phyloP scores from a whole-genome alignment of 768 basidiomycete genomes.

The Russula griseocarnosa region DNA sequence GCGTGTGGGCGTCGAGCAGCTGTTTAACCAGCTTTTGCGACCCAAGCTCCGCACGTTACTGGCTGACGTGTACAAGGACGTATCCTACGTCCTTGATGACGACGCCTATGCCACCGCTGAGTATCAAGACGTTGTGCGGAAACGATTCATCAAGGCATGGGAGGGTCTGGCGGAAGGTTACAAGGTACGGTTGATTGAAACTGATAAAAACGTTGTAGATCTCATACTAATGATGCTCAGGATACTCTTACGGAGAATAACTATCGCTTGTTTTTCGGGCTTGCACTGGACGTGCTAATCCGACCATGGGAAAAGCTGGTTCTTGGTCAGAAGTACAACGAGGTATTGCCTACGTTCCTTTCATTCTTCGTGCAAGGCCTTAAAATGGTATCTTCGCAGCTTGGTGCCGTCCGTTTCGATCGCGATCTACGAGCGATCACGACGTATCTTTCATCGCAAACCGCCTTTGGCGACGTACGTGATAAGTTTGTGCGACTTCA shows the following conservation, averaged over 20 bases:
- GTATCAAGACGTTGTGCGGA: slow-evolving; percentile 79
- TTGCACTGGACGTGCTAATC: slow-evolving; percentile 84
- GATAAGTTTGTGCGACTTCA: slow-evolving; percentile 91
- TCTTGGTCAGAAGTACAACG: slow-evolving; percentile 76
- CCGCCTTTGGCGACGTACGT: slow-evolving; percentile 81
- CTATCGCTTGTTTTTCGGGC: slow-evolving; percentile 78
- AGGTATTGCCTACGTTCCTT: slow-evolving; percentile 48
- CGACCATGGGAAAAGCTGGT: slow-evolving; percentile 93
- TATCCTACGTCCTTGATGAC: slow-evolving; percentile 85
- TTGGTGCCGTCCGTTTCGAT: slow-evolving; percentile 95
- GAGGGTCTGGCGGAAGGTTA: slow-evolving; percentile 82
- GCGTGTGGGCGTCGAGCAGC: slow-evolving; percentile 86
- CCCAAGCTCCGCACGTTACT: slow-evolving; percentile 82
- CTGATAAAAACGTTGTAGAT: background rate
- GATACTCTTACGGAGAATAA: slow-evolving; percentile 85
- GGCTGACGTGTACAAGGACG: slow-evolving; percentile 84
- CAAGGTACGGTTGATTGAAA: slow-evolving; percentile 48
- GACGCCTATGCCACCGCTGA: slow-evolving; percentile 80
- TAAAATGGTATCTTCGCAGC: slow-evolving; percentile 41
- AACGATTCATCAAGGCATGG: slow-evolving; percentile 89
- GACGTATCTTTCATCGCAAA: slow-evolving; percentile 82
- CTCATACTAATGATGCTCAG: slow-evolving; percentile 40
- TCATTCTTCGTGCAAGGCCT: background rate
- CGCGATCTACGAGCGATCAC: slow-evolving; percentile 83
- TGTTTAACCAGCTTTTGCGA: slow-evolving; percentile 92